Base-by-base conservation (phyloP, 1,284 basidiomycete genomes). In the Ustilago hordei region DNA sequence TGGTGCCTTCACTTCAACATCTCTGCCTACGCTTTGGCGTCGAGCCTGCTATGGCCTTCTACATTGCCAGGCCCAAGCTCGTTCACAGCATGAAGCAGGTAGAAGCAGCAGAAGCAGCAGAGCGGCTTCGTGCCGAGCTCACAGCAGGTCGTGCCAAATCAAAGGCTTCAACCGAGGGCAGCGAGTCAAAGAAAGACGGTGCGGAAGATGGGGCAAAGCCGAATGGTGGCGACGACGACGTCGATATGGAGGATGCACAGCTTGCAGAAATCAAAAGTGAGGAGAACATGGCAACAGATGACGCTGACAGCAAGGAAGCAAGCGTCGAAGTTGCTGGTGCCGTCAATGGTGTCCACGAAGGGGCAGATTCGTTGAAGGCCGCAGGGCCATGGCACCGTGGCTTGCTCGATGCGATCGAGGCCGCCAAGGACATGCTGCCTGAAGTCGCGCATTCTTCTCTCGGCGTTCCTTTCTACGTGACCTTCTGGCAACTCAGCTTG, bases 401-500 rank as follows among this genome's bases (percentile, higher is more conserved):
- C 23, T 60, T 85, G n/a, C n/a, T 50, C 23, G 78, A 81, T 32
- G 76, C 78, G 1, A 71, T 82, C 48, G 66, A 64, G 1, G 79
- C 68, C 9, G 79, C 83, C 1, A 64, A 67, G 23, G 47, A 72
- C 17, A 67, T 79, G 56, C 70, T 85, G 12, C 77, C 82, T 4
- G 72, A 71, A 2, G 31, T 55, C 1, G 80, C 72, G 5, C 75
- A 69, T 19, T 62, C 77, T 8, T 45, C 66, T 11, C 60, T 85
- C 7, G 82, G 84, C 47, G 64, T 73, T 17, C 67, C 77, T 28
- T 85, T 85, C 63, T 86, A 78, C 59, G 79, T 81, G n/a, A 83
- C 84, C 8, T 86, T 86, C 63, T 86, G 84, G 84, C 84, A 86
- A 64, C 77, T 86, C 9, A 65, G 62, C 57, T 67, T 85, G 19